Base-by-base conservation (phyloP, 371 early-diverging fungal species). In the Homolaphlyctis polyrhiza region DNA sequence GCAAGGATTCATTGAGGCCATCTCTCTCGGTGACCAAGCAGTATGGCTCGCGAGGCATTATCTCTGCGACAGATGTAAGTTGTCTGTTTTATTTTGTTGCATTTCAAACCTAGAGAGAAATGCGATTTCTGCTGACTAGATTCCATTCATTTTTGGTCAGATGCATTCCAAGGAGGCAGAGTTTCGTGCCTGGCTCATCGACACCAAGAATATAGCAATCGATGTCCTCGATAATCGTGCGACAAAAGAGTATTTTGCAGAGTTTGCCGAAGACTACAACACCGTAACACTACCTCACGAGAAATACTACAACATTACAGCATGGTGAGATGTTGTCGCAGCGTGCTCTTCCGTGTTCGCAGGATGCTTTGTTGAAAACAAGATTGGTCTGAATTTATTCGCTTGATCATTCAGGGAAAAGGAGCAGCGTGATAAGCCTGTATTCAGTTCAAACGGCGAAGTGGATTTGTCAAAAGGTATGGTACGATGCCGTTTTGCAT, bases 181-280 rank as follows among this genome's bases (percentile, higher is more conserved):
- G 74, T 89, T 87, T 58, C 84, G 88, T 63, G 82, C 87, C 23
- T 90, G 91, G 91, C 58, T 90, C 16, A 72, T 88, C 54, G 89
- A 90, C 61, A 82, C 89, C 35, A 88, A 88, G 67, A 67, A 83
- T 14, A 74, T 80, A 16, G 73, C 82, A 57, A 81, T 86, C 0
- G 87, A 87, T 61, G 78, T 75, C 1, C 57, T 87, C 16, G 73
- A 75, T 18, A 79, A 82, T 23, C 70, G 30, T 39, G 79, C 79
- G 58, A 81, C 83, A 61, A 89, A 87, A 64, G 79, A 85, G 35
- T 66, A 84, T 60, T 89, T 89, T 67, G 48, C 75, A 16, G 87
- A 87, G 30, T 90, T 57, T 62, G 30, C 1, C 82, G 90, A 90
- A 64, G 90, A 89, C 64, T 90, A 77, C 75, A 90, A 90, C 67